Base-by-base conservation (phyloP, 768 basidiomycete species). In the Hortiboletus campestris region DNA sequence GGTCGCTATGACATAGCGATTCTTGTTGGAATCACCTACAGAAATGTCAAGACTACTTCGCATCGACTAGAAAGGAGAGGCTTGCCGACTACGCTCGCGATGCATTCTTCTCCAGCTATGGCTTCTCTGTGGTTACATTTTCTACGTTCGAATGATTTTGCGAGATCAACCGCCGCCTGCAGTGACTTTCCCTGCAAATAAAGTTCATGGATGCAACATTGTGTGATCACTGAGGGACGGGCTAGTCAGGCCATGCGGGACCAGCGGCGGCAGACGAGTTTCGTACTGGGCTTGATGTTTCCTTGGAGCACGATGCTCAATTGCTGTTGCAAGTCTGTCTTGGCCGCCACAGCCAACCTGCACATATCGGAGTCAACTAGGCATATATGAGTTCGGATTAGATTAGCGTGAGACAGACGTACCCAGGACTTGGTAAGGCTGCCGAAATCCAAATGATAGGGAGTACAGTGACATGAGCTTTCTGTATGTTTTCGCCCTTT, bases 401-500 rank as follows among this genome's bases (percentile, higher is more conserved):
- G 53, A 43, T 32, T n/a, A 32, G 16, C 34, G 11, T n/a, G 36
- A 31, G 12, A 22, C 20, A 38, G 35, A 72, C 78, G 60, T 63
- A 94, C 94, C 83, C 25, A 98, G 80, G 8, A 96, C 81, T 77
- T 98, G 97, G 70, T 94, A 98, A 0, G 97, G 96, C 64, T 94
- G 85, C 43, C 94, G 78, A 72, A 98, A 98, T 7, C 89, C 89
- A 71, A 98, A 98, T 2, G 86, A 80, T 70, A 88, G 81, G 57
- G 80, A 83, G 69, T 98, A 98, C 46, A 95, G 75, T 16, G 85
- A 80, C 95, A 99, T 98, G 50, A 96, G 88, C 69, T 94, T 94
- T 61, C 88, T 84, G 74, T 98, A 98, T 1, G 87, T 83, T 73
- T 99, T 99, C 28, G 94, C 93, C 69, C 97, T 82, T 75, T 92